Evolutionary conservation across 305 asterid genomes (phyloP).

Genomic region (Fraxinus floribunda): DNA sequence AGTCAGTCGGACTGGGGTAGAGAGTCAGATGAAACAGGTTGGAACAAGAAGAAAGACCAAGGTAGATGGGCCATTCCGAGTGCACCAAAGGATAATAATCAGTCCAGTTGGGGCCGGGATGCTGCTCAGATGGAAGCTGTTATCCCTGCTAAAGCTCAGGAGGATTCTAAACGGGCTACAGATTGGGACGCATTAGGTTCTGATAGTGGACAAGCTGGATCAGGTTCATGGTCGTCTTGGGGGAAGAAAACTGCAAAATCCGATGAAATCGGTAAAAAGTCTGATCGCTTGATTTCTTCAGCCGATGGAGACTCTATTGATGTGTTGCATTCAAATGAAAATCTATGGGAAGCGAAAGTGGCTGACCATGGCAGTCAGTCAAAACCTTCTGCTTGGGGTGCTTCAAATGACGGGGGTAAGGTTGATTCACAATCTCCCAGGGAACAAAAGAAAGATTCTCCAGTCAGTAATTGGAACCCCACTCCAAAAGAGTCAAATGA

Average conservation of each 20-base stretch:
- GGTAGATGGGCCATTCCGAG: background rate
- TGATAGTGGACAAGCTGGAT: conserved; percentile 7
- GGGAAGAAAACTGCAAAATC: conserved; percentile 11
- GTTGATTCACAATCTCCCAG: conserved; percentile 28
- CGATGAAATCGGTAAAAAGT: conserved; percentile 19
- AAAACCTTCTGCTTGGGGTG: conserved; percentile 44
- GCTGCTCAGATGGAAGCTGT: background rate
- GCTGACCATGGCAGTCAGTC: conserved; percentile 27
- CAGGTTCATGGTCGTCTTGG: conserved; percentile 30
- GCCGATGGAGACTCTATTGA: conserved; percentile 14
- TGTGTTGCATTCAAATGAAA: conserved; percentile 17
- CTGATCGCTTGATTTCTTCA: conserved; percentile 5
- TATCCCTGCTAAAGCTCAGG: background rate
- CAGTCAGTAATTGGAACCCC: conserved; percentile 34
- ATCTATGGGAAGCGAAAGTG: conserved; percentile 21
- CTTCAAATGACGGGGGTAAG: conserved; percentile 44
- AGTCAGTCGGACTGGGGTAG: background rate
- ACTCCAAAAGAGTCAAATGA: conserved; percentile 34
- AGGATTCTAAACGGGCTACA: conserved; percentile 29
- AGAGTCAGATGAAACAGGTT: background rate
- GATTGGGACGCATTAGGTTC: conserved; percentile 28
- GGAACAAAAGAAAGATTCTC: conserved; percentile 30
- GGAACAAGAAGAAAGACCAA: background rate
- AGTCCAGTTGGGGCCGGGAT: background rate
- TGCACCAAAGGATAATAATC: background rate